Base-by-base conservation (phyloP, 129 eudicot genomes). In the Helianthus tuberosus region DNA sequence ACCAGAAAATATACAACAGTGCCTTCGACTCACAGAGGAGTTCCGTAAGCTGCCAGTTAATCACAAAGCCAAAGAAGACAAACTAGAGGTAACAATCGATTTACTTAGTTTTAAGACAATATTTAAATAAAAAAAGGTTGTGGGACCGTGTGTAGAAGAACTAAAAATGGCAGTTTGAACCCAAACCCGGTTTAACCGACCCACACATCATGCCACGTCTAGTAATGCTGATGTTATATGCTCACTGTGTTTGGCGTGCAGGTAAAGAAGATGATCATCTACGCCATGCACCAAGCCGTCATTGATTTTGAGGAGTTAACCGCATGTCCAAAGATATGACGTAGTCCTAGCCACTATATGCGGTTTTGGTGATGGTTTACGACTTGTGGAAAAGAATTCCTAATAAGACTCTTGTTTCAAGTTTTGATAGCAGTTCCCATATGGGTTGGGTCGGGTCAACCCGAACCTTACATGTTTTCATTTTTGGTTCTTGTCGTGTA, bases 11-110 rank as follows among this genome's bases (percentile, higher is more conserved):
- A 61, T 61, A 61, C 44, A 29, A 32, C 20, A 32, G 46, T 61
- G 66, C 66, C 13, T 61, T 23, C 66, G 66, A 6, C 44, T 61
- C 20, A 61, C 66, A 2, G 66, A 61, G 43, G 46, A 61, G 46
- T 61, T 61, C 6, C 44, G 46, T 29, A 61, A 61, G 44, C 23
- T 61, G 66, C 66, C 66, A 8, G 66, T 32, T 61, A 61, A 61
- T 14, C 66, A 61, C 46, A 61, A 61, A 61, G 66, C 66, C 20
- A 61, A 61, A 61, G 66, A 32, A 61, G 66, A 61, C 20, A 61
- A 61, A 61, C 46, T 61, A 61, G 66, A 61, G 66, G 66, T 61
- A 61, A 32, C 66, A 13, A 11, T 10, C 53, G 14, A 49, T 49
- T 49, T n/a, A 12, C 53, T 12, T 49, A n/a, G 16, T n/a, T 11